Percentiles rank a stretch among this genome's conserved stretches.
Evolutionary conservation across 208 protist genomes (phyloP).

Genomic region (Herpetomonas tarakana): DNA sequence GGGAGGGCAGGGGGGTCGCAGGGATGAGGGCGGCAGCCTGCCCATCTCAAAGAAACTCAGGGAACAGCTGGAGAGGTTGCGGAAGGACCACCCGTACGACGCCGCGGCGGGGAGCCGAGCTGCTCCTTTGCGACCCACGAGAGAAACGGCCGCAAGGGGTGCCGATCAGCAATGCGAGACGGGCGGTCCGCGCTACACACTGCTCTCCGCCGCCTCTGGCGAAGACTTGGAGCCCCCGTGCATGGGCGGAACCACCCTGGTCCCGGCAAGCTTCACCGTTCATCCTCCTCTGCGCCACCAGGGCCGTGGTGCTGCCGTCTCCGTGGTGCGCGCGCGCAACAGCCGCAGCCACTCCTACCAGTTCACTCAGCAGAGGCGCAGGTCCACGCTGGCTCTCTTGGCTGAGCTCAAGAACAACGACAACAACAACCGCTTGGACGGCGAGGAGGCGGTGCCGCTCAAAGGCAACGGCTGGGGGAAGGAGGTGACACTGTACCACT

Average conservation of each 20-base stretch:
- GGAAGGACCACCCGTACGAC: constrained; percentile 39
- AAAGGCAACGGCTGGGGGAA: constrained; percentile 83
- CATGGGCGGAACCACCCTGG: constrained; percentile 52
- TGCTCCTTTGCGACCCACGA: neutral
- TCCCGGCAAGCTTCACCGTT: constrained; percentile 36
- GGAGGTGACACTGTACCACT: constrained; percentile 44
- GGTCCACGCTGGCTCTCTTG: constrained; percentile 56
- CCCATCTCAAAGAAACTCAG: constrained; percentile 51
- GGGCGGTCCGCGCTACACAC: constrained; percentile 37
- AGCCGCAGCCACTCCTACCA: constrained; percentile 53
- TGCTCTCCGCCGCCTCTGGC: constrained; percentile 68
- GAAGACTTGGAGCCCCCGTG: constrained; percentile 61
- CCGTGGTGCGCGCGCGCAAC: constrained; percentile 13
- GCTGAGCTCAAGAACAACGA: constrained; percentile 21
- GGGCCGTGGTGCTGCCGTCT: neutral
- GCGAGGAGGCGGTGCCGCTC: constrained; percentile 26
- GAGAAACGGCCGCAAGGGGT: neutral
- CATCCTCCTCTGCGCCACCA: constrained; percentile 27
- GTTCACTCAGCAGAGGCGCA: constrained; percentile 43
- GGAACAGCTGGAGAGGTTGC: constrained; percentile 35
- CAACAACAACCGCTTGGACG: neutral
- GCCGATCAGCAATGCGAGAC: neutral
- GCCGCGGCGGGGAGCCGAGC: neutral
- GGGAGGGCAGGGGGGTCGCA: constrained; percentile 9
- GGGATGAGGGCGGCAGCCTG: constrained; percentile 16